A percentile compares a stretch with the other conserved stretches of the same genome.
phyloP scores from a whole-genome alignment of 1,139 yeast species.

The Kodamaea suecica region DNA sequence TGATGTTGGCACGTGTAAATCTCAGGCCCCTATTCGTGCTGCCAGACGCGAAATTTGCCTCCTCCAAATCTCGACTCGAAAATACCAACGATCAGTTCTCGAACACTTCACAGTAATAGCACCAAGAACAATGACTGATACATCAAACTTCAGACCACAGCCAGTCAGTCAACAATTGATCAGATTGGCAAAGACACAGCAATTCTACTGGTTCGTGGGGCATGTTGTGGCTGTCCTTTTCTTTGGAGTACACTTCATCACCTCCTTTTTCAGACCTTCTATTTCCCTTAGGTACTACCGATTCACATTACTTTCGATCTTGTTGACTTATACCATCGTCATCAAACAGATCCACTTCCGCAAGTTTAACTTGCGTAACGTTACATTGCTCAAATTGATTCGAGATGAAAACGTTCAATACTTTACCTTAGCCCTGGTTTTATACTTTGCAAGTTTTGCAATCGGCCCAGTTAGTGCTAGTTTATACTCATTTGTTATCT shows the following conservation, averaged over 20 bases:
- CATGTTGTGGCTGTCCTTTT: slow-evolving; percentile 40
- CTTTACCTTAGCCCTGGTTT: slow-evolving; percentile 38
- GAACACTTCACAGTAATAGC: too few species aligned
- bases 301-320: slow-evolving; percentile 38
- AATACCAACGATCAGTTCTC: too few species aligned
- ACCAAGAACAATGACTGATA: slow-evolving; percentile 4
- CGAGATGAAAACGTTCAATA: slow-evolving; percentile 54
- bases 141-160: slow-evolving; percentile 12
- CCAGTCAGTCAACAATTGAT: slow-evolving; percentile 12
- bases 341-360: slow-evolving; percentile 45
- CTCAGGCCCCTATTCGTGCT: too few species aligned
- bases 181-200: slow-evolving; percentile 35
- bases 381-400: slow-evolving; percentile 16
- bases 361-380: slow-evolving; percentile 18
- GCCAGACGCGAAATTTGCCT: too few species aligned
- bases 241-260: slow-evolving; percentile 29
- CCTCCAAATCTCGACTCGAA: too few species aligned
- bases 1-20: too few species aligned
- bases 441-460: slow-evolving; percentile 30
- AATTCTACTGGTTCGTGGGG: slow-evolving; percentile 54
- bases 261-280: slow-evolving; percentile 31
- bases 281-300: slow-evolving; percentile 34
- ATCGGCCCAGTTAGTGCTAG: slow-evolving; percentile 36
- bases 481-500: slow-evolving; percentile 53
- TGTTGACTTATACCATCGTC: slow-evolving; percentile 47